Evolutionary conservation across 192 early-diverging fungal species (phyloP), one percentile per base, ranked within the genome.

Genomic region (Coemansia sp.): DNA sequence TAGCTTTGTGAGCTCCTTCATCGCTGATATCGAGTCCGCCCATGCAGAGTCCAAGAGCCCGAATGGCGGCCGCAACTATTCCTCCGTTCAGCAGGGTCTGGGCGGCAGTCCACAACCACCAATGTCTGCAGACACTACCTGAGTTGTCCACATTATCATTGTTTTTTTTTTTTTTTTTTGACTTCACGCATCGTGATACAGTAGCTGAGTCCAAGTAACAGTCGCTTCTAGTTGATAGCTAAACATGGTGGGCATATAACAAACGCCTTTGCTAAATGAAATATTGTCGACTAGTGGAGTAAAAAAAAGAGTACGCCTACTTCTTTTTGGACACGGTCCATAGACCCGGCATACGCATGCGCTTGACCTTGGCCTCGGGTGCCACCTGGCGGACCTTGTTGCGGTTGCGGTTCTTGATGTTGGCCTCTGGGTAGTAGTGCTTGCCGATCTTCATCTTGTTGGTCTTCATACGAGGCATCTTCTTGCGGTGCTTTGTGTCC

Each of bases 371-470:
- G 48, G 68, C 59, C n/a, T 67, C 69, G 33, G 84, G 86, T 43
- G 91, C 88, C 61, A 89, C 82, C 21, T 90, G 93, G 66, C 88
- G 89, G 40, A 73, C 74, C 72, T 92, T 93, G 74, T 88, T 93
- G 40, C 93, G 86, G 79, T 94, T 94, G 76, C 85, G 84, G 82
- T 97, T 97, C 86, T 99, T 99, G 74, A 99, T 90, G 76, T 99
- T 99, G 72, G 94, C 94, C 3, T 83, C 85, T 61, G 91, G 89
- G 64, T 99, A 99, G 76, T 87, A 99, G 76, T 98, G 91, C 38
- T 84, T 86, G 50, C 94, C 94, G 46, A 93, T 87, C 83, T 95
- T 96, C 48, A 83, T 79, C 84, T 97, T 97, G 86, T 94, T 97
- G 37, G 93, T 96, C 31, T 89, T 93, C 91, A 92, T 92, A 51